Conservation (phyloP, 2,329 filamentous ascomycete species). For the Pseudogymnoascus sp. region DNA sequence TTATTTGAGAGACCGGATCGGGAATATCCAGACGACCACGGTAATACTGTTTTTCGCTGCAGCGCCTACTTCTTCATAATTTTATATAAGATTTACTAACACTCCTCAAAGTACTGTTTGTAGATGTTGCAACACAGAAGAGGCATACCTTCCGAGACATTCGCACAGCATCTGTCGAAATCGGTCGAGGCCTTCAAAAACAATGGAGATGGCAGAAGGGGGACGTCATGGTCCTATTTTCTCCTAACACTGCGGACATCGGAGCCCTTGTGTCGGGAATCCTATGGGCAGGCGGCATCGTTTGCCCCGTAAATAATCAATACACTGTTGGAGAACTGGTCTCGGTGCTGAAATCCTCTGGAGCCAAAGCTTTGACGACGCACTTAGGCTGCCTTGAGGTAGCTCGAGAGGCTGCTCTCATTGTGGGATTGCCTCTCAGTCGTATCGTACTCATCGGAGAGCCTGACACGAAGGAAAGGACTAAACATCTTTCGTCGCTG, state of each 20-base stretch:
- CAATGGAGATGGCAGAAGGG: constrained; percentile 69
- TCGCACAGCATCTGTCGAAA: constrained; percentile 55
- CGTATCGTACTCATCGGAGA: background rate
- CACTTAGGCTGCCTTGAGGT: constrained; percentile 36
- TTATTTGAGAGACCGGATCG: constrained; percentile 62
- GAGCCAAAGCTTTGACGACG: constrained; percentile 65
- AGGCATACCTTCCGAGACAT: constrained; percentile 62
- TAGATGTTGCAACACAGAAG: constrained; percentile 59
- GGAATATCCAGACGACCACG: constrained; percentile 62
- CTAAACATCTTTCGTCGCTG: background rate
- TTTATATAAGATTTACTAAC: background rate
- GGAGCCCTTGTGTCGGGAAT: constrained; percentile 67
- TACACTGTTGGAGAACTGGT: constrained; percentile 78
- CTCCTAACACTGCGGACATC: constrained; percentile 76
- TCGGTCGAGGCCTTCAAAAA: constrained; percentile 68
- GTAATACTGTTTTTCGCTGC: constrained; percentile 33
- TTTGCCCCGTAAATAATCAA: constrained; percentile 73
- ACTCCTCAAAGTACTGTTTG: constrained; percentile 45
- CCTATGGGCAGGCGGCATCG: constrained; percentile 70
- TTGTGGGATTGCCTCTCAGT: background rate
- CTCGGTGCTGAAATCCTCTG: constrained; percentile 70
- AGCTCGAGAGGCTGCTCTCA: background rate
- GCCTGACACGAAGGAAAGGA: background rate
- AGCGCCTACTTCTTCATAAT: constrained; percentile 19
- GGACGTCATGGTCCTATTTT: constrained; percentile 72